phyloP scores from a whole-genome alignment of 129 eudicot species.

The Flaveria linearis region DNA sequence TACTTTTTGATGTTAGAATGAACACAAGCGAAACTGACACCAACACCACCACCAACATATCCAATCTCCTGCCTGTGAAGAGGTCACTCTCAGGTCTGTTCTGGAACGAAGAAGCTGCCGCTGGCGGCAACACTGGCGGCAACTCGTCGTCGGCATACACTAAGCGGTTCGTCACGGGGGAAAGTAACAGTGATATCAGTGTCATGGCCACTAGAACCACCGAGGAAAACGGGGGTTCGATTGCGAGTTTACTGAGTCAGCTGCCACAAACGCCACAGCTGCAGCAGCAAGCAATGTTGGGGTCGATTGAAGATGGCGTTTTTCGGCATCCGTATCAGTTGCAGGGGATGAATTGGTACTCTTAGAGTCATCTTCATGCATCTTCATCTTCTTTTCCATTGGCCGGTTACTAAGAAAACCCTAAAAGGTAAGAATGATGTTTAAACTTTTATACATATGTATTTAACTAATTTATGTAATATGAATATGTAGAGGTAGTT shows the following conservation, averaged over 20 bases:
- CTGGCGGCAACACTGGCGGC: neutral
- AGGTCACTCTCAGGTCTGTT: slow-evolving; percentile 43
- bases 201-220: slow-evolving; percentile 29
- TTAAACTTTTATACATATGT: slow-evolving; percentile 5
- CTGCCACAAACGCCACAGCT: slow-evolving; percentile 52
- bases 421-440: slow-evolving; percentile 50
- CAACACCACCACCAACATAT: slow-evolving; percentile 15
- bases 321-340: slow-evolving; percentile 62
- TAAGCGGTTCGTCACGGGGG: slow-evolving; percentile 49
- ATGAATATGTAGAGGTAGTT: slow-evolving; percentile 7
- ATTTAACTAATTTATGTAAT: slow-evolving; percentile 27
- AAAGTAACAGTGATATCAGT: slow-evolving; percentile 36
- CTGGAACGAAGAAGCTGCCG: slow-evolving; percentile 54
- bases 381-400: slow-evolving; percentile 1
- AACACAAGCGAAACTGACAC: slow-evolving; percentile 33
- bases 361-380: slow-evolving; percentile 33
- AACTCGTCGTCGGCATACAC: slow-evolving; percentile 39
- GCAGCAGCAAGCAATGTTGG: slow-evolving; percentile 74
- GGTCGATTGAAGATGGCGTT: slow-evolving; percentile 62
- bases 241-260: slow-evolving; percentile 61
- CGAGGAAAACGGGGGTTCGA: slow-evolving; percentile 46
- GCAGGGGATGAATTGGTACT: slow-evolving; percentile 71
- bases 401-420: slow-evolving; percentile 32
- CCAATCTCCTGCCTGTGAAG: slow-evolving; percentile 42
- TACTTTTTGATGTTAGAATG: slow-evolving; percentile 44